Conservation (phyloP, 2,329 filamentous ascomycete species). For the Ceratocystis lukuohia region DNA sequence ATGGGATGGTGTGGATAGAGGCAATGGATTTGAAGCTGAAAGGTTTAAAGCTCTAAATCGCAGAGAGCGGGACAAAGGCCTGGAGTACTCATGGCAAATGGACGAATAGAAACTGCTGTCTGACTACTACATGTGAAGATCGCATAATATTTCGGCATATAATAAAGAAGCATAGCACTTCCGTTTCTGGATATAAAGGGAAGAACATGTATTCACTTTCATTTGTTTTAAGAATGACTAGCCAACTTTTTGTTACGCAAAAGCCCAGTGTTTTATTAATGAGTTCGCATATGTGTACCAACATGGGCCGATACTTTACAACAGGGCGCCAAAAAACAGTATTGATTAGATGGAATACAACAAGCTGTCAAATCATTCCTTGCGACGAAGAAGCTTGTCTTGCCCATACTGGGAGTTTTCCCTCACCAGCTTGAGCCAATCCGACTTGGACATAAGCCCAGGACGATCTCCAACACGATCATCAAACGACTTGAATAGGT, state of each 20-base stretch:
- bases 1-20: constrained; percentile 93
- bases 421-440: constrained; percentile 49
- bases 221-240: too few species aligned
- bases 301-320: too few species aligned
- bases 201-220: not conserved
- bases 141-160: too few species aligned
- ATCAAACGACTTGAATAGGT: constrained; percentile 42
- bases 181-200: too few species aligned
- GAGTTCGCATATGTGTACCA: not conserved
- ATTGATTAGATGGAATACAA: too few species aligned
- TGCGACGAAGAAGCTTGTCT: constrained; percentile 40
- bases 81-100: constrained; percentile 94
- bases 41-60: constrained; percentile 81
- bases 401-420: constrained; percentile 38
- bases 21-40: constrained; percentile 86
- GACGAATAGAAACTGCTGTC: constrained; percentile 46
- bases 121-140: too few species aligned
- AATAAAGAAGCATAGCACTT: too few species aligned
- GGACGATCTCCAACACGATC: constrained; percentile 39
- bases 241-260: not conserved
- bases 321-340: too few species aligned
- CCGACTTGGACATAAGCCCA: constrained; percentile 38
- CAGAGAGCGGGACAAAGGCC: constrained; percentile 57
- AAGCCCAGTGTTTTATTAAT: not conserved
- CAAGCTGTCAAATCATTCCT: constrained; percentile 23